phyloP scores from a whole-genome alignment of 768 basidiomycete species.

The Cubamyces sp. region DNA sequence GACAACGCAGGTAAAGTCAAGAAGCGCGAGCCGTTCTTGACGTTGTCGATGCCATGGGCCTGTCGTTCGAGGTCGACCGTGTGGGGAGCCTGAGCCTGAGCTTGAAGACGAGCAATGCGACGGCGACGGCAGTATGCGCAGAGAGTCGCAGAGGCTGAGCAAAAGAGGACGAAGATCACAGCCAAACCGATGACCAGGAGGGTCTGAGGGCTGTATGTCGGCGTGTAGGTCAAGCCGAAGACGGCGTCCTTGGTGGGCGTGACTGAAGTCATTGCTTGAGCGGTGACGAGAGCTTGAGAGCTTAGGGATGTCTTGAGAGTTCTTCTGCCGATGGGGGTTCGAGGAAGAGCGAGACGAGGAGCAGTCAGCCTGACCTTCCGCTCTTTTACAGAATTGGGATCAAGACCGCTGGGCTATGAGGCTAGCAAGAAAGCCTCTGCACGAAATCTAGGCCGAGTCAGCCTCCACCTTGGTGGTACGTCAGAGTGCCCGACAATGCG shows the following conservation, averaged over 20 bases:
- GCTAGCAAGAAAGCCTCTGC: neutral
- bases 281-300: neutral
- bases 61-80: conserved; percentile 8
- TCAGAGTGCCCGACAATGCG: no score
- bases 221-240: conserved; percentile 3
- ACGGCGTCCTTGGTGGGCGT: neutral
- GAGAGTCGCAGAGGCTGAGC: neutral
- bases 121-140: neutral
- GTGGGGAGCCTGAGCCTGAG: neutral
- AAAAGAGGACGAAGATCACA: conserved; percentile 2
- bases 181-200: conserved; percentile 11
- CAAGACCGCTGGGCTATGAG: neutral
- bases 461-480: neutral
- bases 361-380: neutral
- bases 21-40: neutral
- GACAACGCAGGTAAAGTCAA: neutral
- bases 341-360: conserved; percentile 5
- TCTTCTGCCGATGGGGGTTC: conserved; percentile 4
- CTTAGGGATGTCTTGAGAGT: neutral
- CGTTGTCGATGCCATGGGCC: neutral
- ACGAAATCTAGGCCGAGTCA: neutral
- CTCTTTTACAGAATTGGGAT: neutral
- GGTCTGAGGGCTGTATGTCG: conserved; percentile 4
- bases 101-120: neutral
- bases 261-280: neutral